phyloP scores from a whole-genome alignment of 2,329 filamentous ascomycete genomes.

The Neonectria faginata region DNA sequence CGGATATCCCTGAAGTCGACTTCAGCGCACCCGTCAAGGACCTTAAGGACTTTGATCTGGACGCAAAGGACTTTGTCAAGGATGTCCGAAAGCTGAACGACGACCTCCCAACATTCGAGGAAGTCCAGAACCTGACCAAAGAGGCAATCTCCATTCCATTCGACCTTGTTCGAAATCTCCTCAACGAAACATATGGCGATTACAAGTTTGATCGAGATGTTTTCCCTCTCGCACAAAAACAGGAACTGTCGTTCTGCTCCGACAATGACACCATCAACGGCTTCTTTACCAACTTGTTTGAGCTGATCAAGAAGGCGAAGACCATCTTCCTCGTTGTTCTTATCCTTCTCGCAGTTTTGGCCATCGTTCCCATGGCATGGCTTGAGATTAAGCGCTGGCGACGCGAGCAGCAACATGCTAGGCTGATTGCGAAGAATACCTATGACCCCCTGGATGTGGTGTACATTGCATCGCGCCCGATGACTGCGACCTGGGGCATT shows the following conservation, averaged over 20 bases:
- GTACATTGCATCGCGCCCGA: constrained; percentile 86
- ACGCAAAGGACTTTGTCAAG: constrained; percentile 73
- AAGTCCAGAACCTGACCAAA: constrained; percentile 86
- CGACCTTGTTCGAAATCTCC: constrained; percentile 77
- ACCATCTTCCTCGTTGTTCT: constrained; percentile 83
- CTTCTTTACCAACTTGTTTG: constrained; percentile 82
- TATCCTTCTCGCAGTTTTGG: constrained; percentile 75
- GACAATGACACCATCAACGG: constrained; percentile 82
- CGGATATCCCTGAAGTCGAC: constrained; percentile 66
- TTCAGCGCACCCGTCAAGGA: constrained; percentile 73
- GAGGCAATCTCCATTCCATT: constrained; percentile 83
- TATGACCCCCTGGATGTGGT: constrained; percentile 88
- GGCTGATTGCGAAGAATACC: constrained; percentile 72
- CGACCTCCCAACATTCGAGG: constrained; percentile 83
- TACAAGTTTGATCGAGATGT: constrained; percentile 83
- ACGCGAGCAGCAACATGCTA: constrained; percentile 75
- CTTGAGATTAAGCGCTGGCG: constrained; percentile 83
- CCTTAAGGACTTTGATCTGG: constrained; percentile 76
- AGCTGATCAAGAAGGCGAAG: constrained; percentile 74
- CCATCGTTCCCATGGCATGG: constrained; percentile 82
- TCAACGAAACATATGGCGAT: constrained; percentile 76
- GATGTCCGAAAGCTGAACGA: constrained; percentile 79
- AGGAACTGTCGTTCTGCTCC: constrained; percentile 87
- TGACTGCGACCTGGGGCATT: constrained; percentile 78
- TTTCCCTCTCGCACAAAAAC: constrained; percentile 87